Base-by-base conservation (phyloP, 768 basidiomycete species). In the Lyophyllum atratum region DNA sequence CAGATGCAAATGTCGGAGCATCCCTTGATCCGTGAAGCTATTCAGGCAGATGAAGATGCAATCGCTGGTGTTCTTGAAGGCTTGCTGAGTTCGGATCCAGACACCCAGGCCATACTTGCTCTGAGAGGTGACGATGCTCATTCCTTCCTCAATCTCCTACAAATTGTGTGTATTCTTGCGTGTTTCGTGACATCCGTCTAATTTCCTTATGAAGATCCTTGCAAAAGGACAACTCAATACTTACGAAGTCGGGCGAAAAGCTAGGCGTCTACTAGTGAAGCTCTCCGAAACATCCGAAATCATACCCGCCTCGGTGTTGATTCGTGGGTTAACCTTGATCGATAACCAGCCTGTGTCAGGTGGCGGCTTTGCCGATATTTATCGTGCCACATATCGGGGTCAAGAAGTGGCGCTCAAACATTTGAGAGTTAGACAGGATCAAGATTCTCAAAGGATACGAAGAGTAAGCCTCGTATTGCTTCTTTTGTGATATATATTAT, bases 331-430 rank as follows among this genome's bases (percentile, higher is more conserved):
- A 14, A 55, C 47, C 22, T 34, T 59, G 40, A 50, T 45, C 15
- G 60, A 59, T 37, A 61, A 47, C 24, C 46, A 56, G 10, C 56
- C 60, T 46, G 58, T 61, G n/a, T 59, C 60, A n/a, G 60, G 63
- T 22, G 63, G 60, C 5, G 63, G 63, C 15, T 64, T 64, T 54
- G 60, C 63, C 9, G 60, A 64, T 47, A 61, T 64, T 11, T 64
- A 64, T 44, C 53, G 58, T 28, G 60, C 60, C 1, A 54, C 44
- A 25, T 64, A 59, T 56, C 54, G 55, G 21, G 63, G 63, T 12
- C 59, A 64, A 55, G 60, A 59, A 46, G 63, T 61, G 24, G 63
- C 63, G n/a, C 25, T 64, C 22, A 64, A 64, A 25, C 59, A 58
- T 19, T 46, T 59, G 10, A 45, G 59, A 52, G 61, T 62, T 11